These are phyloP conservation scores for Petunia axillaris DNA, from an alignment of 257 asterid genomes.

Conservation along the genomic window DNA sequence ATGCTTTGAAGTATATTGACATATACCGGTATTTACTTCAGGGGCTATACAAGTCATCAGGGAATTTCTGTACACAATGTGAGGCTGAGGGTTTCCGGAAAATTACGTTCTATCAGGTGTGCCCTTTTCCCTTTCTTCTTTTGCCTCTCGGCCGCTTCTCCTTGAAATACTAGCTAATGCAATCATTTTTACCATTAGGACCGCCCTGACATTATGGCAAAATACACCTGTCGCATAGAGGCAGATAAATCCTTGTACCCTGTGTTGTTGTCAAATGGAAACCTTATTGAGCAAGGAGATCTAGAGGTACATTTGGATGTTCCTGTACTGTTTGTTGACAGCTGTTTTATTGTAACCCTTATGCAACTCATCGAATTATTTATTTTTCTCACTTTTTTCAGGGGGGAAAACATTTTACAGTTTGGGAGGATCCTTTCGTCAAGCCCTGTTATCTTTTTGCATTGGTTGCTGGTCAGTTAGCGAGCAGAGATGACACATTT, in stretches of 20 bases:
- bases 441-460: conserved; percentile 98
- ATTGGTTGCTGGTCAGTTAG: conserved; percentile 91
- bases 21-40: conserved; percentile 24
- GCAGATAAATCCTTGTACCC: conserved; percentile 92
- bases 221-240: conserved; percentile 88
- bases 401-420: conserved; percentile 79
- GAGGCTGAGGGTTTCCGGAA: conserved; percentile 97
- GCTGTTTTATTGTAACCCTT: conserved; percentile 14
- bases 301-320: conserved; percentile 56
- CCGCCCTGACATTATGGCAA: conserved; percentile 97
- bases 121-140: neutral
- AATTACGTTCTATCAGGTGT: conserved; percentile 91
- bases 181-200: conserved; percentile 53
- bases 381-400: conserved; percentile 27
- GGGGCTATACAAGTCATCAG: conserved; percentile 96
- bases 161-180: conserved; percentile 30
- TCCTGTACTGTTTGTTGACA: conserved; percentile 3
- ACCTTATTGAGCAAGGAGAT: conserved; percentile 85
- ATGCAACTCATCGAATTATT: neutral
- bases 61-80: conserved; percentile 97
- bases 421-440: conserved; percentile 94
- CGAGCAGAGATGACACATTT: conserved; percentile 83
- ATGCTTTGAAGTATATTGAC: neutral
- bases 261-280: conserved; percentile 85
- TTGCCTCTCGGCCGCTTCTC: neutral